These are phyloP conservation scores for Avena sativa DNA, from an alignment of 176 grass and related monocot genomes.

Conservation along the genomic window DNA sequence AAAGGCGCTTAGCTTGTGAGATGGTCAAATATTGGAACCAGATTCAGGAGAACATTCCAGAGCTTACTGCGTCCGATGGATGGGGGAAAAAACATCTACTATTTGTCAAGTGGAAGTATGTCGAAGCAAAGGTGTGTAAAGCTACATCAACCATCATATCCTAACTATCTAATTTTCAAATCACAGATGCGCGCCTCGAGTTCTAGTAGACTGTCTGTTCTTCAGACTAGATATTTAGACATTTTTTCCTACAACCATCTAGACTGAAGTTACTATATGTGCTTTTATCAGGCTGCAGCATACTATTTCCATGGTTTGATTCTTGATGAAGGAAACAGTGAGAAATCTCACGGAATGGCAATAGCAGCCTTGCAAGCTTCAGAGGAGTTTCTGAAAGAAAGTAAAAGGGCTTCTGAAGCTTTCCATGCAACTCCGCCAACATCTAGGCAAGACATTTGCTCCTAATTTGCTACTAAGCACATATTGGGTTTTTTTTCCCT, in stretches of 20 bases:
- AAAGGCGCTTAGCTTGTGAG: conserved; percentile 94
- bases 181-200: not conserved
- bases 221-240: not conserved
- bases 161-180: conserved; percentile 6
- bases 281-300: conserved; percentile 73
- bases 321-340: conserved; percentile 97
- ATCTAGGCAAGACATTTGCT: conserved; percentile 60
- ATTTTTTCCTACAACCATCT: conserved; percentile 19
- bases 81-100: conserved; percentile 88
- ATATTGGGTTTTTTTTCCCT: not conserved
- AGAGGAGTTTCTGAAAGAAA: conserved; percentile 91
- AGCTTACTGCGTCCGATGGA: conserved; percentile 63
- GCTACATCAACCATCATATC: conserved; percentile 22
- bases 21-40: conserved; percentile 98
- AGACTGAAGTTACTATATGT: conserved; percentile 17
- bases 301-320: conserved; percentile 99
- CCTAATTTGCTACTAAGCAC: not conserved
- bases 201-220: not conserved
- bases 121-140: conserved; percentile 84
- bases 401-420: conserved; percentile 71
- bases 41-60: conserved; percentile 78
- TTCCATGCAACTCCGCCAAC: conserved; percentile 81
- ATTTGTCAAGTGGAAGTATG: conserved; percentile 94
- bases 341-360: conserved; percentile 96
- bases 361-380: conserved; percentile 83